Percentiles rank a stretch among this genome's conserved stretches.
These are phyloP conservation scores for Pleurotus cornucopiae DNA, from an alignment of 768 basidiomycete species.

Conservation along the genomic window DNA sequence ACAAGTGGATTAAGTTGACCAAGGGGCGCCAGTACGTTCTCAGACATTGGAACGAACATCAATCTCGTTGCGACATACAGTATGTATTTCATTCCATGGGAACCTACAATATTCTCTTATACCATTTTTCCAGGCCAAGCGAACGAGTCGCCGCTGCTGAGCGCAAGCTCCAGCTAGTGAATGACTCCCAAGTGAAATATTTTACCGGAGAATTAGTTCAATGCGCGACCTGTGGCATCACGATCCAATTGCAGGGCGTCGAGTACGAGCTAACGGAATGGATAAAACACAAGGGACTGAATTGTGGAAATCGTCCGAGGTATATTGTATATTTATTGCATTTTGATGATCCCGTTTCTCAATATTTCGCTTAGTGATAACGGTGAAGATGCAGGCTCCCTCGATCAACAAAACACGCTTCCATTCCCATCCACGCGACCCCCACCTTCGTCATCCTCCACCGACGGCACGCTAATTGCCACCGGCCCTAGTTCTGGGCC, in stretches of 20 bases:
- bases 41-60: conserved; percentile 53
- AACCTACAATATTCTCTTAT: not conserved
- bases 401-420: conserved; percentile 1
- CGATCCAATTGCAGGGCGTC: conserved; percentile 39
- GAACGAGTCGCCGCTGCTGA: conserved; percentile 59
- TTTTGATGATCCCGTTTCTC: not conserved
- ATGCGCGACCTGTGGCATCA: conserved; percentile 48
- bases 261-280: conserved; percentile 60
- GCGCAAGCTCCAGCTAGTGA: conserved; percentile 57
- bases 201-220: conserved; percentile 42
- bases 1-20: conserved; percentile 58
- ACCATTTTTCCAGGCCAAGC: conserved; percentile 38
- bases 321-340: conserved; percentile 6
- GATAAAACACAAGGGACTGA: conserved; percentile 52
- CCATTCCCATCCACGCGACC: conserved; percentile 17
- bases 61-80: conserved; percentile 41
- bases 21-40: conserved; percentile 35
- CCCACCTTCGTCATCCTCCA: conserved; percentile 28
- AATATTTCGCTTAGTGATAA: conserved; percentile 3
- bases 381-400: conserved; percentile 5
- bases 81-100: conserved; percentile 21
- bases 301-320: conserved; percentile 30
- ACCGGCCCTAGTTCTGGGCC: conserved; percentile 16
- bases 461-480: conserved; percentile 34
- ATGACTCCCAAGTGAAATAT: conserved; percentile 55